Evolutionary conservation across 495 filamentous ascomycete species (phyloP).

Genomic region (Tuber umbilicatum): DNA sequence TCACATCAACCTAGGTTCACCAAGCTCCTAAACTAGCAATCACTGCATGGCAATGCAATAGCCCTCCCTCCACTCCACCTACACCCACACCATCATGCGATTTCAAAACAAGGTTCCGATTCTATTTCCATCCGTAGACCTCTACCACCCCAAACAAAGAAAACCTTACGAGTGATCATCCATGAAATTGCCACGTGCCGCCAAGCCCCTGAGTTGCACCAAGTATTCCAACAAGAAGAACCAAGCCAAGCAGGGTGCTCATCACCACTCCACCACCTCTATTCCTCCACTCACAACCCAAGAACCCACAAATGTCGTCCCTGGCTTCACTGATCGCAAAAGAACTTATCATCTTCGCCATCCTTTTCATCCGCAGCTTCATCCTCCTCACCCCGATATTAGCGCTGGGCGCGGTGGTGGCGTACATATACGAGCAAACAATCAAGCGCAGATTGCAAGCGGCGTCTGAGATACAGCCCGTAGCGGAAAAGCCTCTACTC

Average conservation of each 20-base stretch:
- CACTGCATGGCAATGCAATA: neutral
- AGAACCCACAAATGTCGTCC: neutral
- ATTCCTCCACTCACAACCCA: neutral
- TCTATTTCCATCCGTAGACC: neutral
- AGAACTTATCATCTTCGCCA: neutral
- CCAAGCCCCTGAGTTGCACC: neutral
- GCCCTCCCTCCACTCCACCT: neutral
- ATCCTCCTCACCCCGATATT: neutral
- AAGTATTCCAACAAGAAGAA: neutral
- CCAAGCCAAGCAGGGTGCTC: neutral
- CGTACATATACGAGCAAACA: neutral
- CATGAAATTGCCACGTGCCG: neutral
- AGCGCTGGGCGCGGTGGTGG: neutral
- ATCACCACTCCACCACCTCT: neutral
- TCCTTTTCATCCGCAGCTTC: neutral
- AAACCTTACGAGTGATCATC: neutral
- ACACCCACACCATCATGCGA: neutral
- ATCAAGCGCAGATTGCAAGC: neutral
- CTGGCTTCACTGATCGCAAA: neutral
- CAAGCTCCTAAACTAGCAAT: neutral
- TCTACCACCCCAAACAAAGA: neutral
- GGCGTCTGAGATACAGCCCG: neutral
- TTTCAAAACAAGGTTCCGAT: neutral
- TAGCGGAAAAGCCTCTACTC: neutral
- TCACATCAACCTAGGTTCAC: neutral